Evolutionary conservation across 805 yeast species (phyloP).

Genomic region (Hanseniaspora occidentalis): DNA sequence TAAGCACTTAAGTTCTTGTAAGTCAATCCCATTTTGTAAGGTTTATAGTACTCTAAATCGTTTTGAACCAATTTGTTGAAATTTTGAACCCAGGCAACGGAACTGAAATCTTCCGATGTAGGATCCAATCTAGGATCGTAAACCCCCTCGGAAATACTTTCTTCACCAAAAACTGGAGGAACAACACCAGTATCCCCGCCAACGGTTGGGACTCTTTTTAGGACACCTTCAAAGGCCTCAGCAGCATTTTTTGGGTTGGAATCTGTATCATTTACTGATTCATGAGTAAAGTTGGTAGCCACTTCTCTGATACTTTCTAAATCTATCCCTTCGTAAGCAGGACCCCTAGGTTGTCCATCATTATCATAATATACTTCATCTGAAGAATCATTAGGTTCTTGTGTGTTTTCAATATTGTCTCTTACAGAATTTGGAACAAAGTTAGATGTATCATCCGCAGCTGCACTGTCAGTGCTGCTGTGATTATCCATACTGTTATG

Average conservation of each 20-base stretch:
- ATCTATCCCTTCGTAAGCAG: not conserved
- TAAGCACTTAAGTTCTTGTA: conserved; percentile 46
- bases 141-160: not conserved
- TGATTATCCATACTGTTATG: too few species aligned
- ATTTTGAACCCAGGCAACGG: conserved; percentile 58
- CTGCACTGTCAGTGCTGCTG: too few species aligned
- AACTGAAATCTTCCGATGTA: conserved; percentile 40
- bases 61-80: conserved; percentile 37
- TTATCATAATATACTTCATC: too few species aligned
- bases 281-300: not conserved
- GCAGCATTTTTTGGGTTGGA: not conserved
- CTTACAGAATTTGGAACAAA: too few species aligned
- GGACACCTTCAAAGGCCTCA: not conserved
- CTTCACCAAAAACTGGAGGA: conserved; percentile 4
- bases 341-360: too few species aligned
- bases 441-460: too few species aligned
- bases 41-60: conserved; percentile 54
- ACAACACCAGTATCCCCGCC: not conserved
- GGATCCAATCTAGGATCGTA: conserved; percentile 44
- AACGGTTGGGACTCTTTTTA: not conserved
- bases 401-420: too few species aligned
- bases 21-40: conserved; percentile 45
- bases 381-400: too few species aligned
- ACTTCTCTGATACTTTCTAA: not conserved
- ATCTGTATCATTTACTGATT: not conserved